phyloP scores from a whole-genome alignment of 805 yeast species.

The Jamesozyma lodderae region DNA sequence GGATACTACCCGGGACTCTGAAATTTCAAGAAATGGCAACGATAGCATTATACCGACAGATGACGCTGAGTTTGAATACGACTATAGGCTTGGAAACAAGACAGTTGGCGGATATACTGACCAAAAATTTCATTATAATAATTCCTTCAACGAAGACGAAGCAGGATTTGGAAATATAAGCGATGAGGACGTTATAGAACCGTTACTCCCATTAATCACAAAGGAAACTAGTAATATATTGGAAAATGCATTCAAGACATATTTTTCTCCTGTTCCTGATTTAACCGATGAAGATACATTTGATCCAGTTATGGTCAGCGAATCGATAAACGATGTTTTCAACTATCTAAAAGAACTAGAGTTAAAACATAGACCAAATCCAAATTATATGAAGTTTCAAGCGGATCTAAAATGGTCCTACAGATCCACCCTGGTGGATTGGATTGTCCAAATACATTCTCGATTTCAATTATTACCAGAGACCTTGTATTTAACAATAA shows the following conservation, averaged over 20 bases:
- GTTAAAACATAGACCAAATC: conserved; percentile 57
- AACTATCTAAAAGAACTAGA: conserved; percentile 65
- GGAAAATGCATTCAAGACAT: conserved; percentile 2
- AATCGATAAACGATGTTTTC: conserved; percentile 70
- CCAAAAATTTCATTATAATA: background rate
- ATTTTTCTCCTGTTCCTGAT: conserved; percentile 26
- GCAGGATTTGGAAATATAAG: background rate
- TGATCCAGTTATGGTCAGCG: conserved; percentile 76
- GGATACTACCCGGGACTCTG: too few species aligned
- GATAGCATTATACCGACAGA: background rate
- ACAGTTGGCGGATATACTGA: background rate
- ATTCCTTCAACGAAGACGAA: background rate
- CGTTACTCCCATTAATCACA: conserved; percentile 1
- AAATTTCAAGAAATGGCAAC: background rate
- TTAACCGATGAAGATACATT: conserved; percentile 65
- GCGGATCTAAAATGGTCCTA: conserved; percentile 81
- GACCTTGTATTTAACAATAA: conserved; percentile 73
- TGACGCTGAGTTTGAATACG: background rate
- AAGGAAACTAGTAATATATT: background rate
- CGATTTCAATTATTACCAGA: conserved; percentile 80
- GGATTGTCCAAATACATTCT: conserved; percentile 87
- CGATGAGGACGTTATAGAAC: background rate
- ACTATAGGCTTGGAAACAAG: background rate
- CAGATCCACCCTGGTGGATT: conserved; percentile 74
- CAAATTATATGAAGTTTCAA: conserved; percentile 72